Evolutionary conservation across 306 rosid species (phyloP).

Genomic region (Ziziphus jujuba): DNA sequence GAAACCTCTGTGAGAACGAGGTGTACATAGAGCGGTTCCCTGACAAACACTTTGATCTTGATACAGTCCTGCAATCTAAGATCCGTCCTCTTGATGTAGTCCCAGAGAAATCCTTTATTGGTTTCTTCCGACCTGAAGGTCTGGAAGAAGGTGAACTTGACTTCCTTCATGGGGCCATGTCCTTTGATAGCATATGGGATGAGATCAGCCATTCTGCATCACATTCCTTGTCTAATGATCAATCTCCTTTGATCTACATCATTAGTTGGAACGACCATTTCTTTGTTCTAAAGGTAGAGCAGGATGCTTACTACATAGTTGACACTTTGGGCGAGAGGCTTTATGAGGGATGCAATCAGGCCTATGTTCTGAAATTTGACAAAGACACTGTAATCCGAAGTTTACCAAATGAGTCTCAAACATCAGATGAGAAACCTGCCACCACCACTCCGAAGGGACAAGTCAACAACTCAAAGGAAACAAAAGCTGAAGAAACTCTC

Average conservation of each 20-base stretch:
- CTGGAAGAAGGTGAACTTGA: constrained; percentile 25
- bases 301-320: constrained; percentile 35
- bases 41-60: constrained; percentile 45
- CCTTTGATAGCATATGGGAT: constrained; percentile 39
- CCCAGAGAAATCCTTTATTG: constrained; percentile 34
- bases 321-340: constrained; percentile 50
- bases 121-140: constrained; percentile 40
- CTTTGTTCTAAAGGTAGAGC: constrained; percentile 37
- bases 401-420: constrained; percentile 17
- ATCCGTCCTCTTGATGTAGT: constrained; percentile 31
- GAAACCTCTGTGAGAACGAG: constrained; percentile 29
- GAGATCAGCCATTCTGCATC: constrained; percentile 32
- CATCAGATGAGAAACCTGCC: constrained; percentile 1
- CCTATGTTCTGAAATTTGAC: constrained; percentile 40
- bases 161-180: constrained; percentile 39
- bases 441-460: background rate
- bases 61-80: constrained; percentile 31
- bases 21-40: constrained; percentile 31
- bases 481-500: background rate
- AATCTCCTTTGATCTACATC: constrained; percentile 18
- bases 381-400: constrained; percentile 20
- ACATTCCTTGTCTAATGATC: background rate
- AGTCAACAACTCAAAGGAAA: constrained; percentile 2
- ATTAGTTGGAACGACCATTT: constrained; percentile 51
- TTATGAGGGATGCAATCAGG: constrained; percentile 37